Base-by-base conservation (phyloP, 345 rosid genomes). In the Citrus glauca region DNA sequence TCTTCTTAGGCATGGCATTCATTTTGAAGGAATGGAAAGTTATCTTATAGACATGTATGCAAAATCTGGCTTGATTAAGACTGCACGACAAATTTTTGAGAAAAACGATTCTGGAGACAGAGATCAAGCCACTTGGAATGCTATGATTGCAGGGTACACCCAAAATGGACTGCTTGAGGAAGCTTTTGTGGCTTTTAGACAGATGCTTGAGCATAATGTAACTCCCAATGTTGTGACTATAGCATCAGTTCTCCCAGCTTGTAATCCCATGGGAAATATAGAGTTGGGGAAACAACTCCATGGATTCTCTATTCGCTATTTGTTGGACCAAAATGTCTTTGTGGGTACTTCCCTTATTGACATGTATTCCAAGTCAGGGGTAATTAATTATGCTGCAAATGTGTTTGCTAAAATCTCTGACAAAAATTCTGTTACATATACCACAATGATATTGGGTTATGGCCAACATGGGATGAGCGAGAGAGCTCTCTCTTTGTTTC, bases 91-190 rank as follows among this genome's bases (percentile, higher is more conserved):
- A 24, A 77, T 93, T 53, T 93, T 91, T 82, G 86, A 81, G 84
- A 81, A 74, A 60, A 79, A 79, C 50, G 63, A 57, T 71, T 37
- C 70, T 59, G 74, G 38, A 27, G 85, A 80, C 74, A 80, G 83
- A 82, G 97, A 94, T 87, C 95, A 88, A 74, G 95, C 97, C 78
- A 91, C 92, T 28, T 95, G 97, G 98, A 95, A 95, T 80, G 86
- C 98, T 59, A 90, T 93, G 93, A 82, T 95, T 81, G 87, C 94
- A 66, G 98, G 98, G 55, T 93, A 87, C 83, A 85, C 92, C 1
- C 98, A 91, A 79, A 90, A 91, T 76, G 93, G 89, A 67, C 82
- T 85, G 79, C 71, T 79, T 50, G 89, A 87, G 71, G 93, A 93
- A 76, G 89, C 91, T 20, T 88, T 93, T 73, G 66, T 42, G 72